These are phyloP conservation scores for Alternaria brassicicola DNA, from an alignment of 2,329 filamentous ascomycete genomes.

Conservation along the genomic window DNA sequence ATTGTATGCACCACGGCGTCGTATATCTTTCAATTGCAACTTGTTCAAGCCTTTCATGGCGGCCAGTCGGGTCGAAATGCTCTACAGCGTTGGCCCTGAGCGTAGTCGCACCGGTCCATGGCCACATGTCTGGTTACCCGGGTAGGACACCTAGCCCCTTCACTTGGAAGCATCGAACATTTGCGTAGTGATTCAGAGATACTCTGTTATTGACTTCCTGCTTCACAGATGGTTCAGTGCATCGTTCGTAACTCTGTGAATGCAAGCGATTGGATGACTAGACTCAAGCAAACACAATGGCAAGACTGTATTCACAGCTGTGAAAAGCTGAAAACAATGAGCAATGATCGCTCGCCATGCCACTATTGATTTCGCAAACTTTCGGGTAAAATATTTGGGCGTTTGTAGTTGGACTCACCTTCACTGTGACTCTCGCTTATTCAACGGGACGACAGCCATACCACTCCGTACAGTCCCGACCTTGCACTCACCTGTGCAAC, in stretches of 20 bases:
- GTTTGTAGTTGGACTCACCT: background rate
- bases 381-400: background rate
- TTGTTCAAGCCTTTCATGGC: too few species aligned
- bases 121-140: background rate
- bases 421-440: background rate
- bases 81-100: too few species aligned
- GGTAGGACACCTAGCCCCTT: background rate
- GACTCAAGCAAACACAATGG: background rate
- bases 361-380: background rate
- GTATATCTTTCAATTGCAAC: too few species aligned
- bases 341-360: background rate
- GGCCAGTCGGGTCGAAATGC: too few species aligned
- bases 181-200: background rate
- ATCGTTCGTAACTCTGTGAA: background rate
- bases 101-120: background rate
- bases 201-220: too few species aligned
- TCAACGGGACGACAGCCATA: background rate
- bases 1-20: too few species aligned
- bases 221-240: background rate
- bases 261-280: background rate
- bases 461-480: background rate
- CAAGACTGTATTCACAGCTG: background rate
- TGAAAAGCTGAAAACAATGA: too few species aligned
- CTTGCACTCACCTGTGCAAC: background rate
- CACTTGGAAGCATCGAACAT: accelerated